phyloP scores from a whole-genome alignment of 1,284 basidiomycete species.

The Ustilago lituana region DNA sequence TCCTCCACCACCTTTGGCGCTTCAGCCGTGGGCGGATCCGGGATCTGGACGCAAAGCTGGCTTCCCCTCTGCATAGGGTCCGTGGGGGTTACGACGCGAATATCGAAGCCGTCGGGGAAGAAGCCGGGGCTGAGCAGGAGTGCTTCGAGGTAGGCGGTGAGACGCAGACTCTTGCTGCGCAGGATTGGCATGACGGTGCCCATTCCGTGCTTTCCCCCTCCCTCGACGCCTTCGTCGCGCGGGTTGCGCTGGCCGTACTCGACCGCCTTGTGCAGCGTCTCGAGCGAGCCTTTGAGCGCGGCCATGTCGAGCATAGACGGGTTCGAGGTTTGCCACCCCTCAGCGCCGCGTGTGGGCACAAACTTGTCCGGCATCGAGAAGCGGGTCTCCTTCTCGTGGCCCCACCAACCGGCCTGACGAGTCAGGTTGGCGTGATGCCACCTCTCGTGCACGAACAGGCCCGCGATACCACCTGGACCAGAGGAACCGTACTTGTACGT shows the following conservation, averaged over 20 bases:
- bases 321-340: slow-evolving; percentile 95
- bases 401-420: slow-evolving; percentile 97
- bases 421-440: slow-evolving; percentile 67
- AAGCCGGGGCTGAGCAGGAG: slow-evolving; percentile 52
- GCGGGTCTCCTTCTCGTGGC: slow-evolving; percentile 84
- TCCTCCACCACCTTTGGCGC: not conserved
- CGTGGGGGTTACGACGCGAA: slow-evolving; percentile 54
- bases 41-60: slow-evolving; percentile 60
- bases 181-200: slow-evolving; percentile 61
- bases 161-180: slow-evolving; percentile 47
- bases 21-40: slow-evolving; percentile 16
- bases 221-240: slow-evolving; percentile 4
- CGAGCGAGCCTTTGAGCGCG: slow-evolving; percentile 57
- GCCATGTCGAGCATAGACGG: slow-evolving; percentile 81
- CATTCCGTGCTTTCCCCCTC: slow-evolving; percentile 30
- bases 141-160: slow-evolving; percentile 60
- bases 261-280: slow-evolving; percentile 48
- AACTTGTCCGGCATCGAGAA: slow-evolving; percentile 90
- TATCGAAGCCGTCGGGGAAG: slow-evolving; percentile 44
- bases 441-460: slow-evolving; percentile 85
- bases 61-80: slow-evolving; percentile 58
- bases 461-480: slow-evolving; percentile 94
- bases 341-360: slow-evolving; percentile 84
- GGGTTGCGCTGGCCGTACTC: slow-evolving; percentile 18
- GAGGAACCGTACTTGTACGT: slow-evolving; percentile 81